Conservation (phyloP, 192 early-diverging fungal genomes). For the Rhizoclosmatium sp. region DNA sequence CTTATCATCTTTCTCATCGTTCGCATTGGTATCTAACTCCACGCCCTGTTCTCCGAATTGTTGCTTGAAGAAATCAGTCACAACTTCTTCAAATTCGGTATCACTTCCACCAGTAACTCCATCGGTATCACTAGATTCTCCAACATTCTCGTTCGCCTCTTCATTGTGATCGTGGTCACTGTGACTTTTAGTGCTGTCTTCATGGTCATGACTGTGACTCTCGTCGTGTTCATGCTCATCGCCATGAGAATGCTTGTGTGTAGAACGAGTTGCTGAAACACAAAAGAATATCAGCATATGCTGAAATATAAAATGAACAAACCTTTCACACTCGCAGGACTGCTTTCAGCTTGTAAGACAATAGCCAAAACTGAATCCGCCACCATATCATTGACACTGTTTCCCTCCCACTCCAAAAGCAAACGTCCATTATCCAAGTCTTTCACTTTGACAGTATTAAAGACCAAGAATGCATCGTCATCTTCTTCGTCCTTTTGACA, state of each 20-base stretch:
- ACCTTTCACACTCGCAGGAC: slow-evolving; percentile 89
- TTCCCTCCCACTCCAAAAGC: slow-evolving; percentile 90
- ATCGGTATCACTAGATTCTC: background rate
- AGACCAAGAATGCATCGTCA: slow-evolving; percentile 46
- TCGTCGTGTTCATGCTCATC: slow-evolving; percentile 7
- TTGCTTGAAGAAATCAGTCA: slow-evolving; percentile 21
- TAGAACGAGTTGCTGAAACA: slow-evolving; percentile 16
- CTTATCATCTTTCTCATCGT: background rate
- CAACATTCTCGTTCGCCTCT: background rate
- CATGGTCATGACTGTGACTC: background rate
- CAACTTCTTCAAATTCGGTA: slow-evolving; percentile 28
- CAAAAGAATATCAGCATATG: background rate
- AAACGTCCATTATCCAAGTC: slow-evolving; percentile 64
- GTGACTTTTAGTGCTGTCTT: background rate
- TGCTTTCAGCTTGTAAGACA: slow-evolving; percentile 82
- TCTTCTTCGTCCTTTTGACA: slow-evolving; percentile 55
- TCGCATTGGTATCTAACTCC: background rate
- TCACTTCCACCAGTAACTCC: slow-evolving; percentile 2
- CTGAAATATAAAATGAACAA: background rate
- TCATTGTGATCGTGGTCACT: background rate
- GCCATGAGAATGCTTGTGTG: slow-evolving; percentile 23
- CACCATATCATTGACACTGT: slow-evolving; percentile 93
- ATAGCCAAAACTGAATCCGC: slow-evolving; percentile 93
- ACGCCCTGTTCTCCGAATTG: slow-evolving; percentile 29
- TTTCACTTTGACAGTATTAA: slow-evolving; percentile 81